Percentiles rank a stretch among this genome's conserved stretches.
Evolutionary conservation across 202 grass and related monocot species (phyloP).

Genomic region (Digitaria exilis): DNA sequence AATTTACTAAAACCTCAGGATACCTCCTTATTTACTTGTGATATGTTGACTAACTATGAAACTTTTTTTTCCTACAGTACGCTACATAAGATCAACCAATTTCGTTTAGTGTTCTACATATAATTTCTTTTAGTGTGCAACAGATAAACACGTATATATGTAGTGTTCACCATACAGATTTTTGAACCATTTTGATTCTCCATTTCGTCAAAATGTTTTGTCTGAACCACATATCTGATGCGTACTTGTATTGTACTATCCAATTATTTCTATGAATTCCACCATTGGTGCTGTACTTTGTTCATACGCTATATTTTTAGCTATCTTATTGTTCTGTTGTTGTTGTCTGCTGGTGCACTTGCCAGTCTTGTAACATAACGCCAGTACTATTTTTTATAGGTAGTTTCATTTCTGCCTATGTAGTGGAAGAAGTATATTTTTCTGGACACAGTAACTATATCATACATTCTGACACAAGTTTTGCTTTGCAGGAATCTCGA

Average conservation of each 20-base stretch:
- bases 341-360: not conserved
- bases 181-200: too few relatives aligned
- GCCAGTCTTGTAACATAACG: not conserved
- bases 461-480: not conserved
- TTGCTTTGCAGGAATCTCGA: constrained; percentile 27
- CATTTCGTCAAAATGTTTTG: not conserved
- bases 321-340: not conserved
- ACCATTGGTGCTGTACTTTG: too few relatives aligned
- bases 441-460: not conserved
- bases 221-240: not conserved
- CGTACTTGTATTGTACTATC: not conserved
- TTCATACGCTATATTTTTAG: not conserved
- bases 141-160: too few relatives aligned
- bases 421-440: not conserved
- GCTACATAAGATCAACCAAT: too few relatives aligned
- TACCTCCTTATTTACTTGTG: too few relatives aligned
- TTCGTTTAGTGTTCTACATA: too few relatives aligned
- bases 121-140: too few relatives aligned
- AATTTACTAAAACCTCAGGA: too few relatives aligned
- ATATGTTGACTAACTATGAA: not conserved
- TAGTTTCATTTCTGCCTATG: not conserved
- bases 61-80: too few relatives aligned
- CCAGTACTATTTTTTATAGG: not conserved
- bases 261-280: too few relatives aligned
- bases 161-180: too few relatives aligned